Evolutionary conservation across 805 yeast genomes (phyloP).

Genomic region (Maudiozyma bulderi): DNA sequence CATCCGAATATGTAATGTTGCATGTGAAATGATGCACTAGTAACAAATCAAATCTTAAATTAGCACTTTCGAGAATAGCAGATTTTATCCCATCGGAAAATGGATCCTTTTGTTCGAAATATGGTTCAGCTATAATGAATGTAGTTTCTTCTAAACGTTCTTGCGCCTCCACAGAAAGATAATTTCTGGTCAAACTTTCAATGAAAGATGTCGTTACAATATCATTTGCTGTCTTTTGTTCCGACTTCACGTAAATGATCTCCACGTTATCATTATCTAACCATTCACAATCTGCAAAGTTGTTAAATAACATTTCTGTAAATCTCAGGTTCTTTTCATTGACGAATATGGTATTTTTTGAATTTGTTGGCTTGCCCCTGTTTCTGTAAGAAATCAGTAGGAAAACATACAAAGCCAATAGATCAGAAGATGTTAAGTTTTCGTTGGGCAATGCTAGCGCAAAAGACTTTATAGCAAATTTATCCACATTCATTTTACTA

Average conservation of each 20-base stretch:
- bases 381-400: constrained; percentile 16
- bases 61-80: constrained; percentile 16
- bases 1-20: background rate
- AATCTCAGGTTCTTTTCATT: constrained; percentile 14
- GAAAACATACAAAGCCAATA: constrained; percentile 19
- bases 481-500: constrained; percentile 14
- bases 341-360: constrained; percentile 13
- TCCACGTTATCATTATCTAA: constrained; percentile 10
- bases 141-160: constrained; percentile 20
- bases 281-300: constrained; percentile 15
- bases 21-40: constrained; percentile 13
- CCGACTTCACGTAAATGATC: constrained; percentile 7
- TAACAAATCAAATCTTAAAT: constrained; percentile 17
- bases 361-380: constrained; percentile 6
- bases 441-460: constrained; percentile 19
- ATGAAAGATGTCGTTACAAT: constrained; percentile 7
- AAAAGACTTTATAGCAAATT: constrained; percentile 15
- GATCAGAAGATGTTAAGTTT: constrained; percentile 22
- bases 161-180: constrained; percentile 6
- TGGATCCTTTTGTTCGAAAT: constrained; percentile 11
- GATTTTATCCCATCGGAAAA: constrained; percentile 17
- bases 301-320: constrained; percentile 8
- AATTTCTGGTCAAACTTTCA: constrained; percentile 12
- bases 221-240: constrained; percentile 5
- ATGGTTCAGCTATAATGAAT: constrained; percentile 20